phyloP scores from a whole-genome alignment of 306 rosid species.

The Cucurbita pepo region DNA sequence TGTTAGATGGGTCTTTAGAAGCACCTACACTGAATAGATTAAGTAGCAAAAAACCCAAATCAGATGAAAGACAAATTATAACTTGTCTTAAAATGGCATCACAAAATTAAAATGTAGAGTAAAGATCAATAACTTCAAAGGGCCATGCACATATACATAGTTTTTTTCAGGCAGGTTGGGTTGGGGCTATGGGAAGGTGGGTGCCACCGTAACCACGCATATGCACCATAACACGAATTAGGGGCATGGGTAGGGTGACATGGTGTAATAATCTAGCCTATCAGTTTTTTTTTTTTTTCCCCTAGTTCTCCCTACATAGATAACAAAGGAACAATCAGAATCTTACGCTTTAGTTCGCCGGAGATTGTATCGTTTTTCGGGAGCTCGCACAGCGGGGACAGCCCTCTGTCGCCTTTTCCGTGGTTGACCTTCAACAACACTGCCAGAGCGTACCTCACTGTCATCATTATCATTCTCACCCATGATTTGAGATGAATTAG shows the following conservation, averaged over 20 bases:
- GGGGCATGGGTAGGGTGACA: neutral
- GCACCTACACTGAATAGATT: conserved; percentile 33
- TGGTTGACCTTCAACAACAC: conserved; percentile 33
- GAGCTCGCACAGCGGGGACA: conserved; percentile 31
- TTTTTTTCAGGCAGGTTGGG: neutral
- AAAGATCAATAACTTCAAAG: neutral
- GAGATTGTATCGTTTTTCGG: conserved; percentile 64
- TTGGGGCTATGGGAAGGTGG: neutral
- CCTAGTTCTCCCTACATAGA: neutral
- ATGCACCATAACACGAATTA: neutral
- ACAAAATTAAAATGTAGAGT: neutral
- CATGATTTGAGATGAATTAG: conserved; percentile 43
- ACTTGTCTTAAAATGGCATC: neutral
- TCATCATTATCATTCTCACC: conserved; percentile 47
- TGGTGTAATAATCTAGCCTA: neutral
- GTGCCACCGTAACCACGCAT: neutral
- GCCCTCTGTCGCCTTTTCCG: conserved; percentile 50
- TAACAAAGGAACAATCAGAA: neutral
- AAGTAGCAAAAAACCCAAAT: conserved; percentile 2
- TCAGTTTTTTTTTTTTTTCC: neutral
- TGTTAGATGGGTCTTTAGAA: conserved; percentile 26
- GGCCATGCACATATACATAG: neutral
- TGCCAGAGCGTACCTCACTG: conserved; percentile 54
- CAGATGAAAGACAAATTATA: neutral
- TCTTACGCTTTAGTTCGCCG: conserved; percentile 58